Conservation (phyloP, 352 stramenopile species). For the Globisporangium ultimum region DNA sequence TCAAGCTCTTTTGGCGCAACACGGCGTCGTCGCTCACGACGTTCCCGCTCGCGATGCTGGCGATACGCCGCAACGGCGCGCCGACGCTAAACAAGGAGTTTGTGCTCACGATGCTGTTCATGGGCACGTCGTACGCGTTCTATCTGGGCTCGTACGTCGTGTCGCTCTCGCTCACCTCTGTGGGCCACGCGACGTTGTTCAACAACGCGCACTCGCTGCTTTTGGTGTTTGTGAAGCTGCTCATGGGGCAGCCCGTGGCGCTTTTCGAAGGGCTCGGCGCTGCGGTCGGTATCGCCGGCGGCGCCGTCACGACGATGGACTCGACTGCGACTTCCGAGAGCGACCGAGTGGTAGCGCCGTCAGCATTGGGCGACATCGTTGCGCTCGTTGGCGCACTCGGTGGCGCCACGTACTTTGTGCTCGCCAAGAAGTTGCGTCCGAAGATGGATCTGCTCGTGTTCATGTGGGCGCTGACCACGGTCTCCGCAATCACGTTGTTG, state of each 20-base stretch:
- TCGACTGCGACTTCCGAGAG: conserved; percentile 15
- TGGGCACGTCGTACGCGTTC: conserved; percentile 64
- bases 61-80: conserved; percentile 31
- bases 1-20: conserved; percentile 89
- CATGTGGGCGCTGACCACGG: conserved; percentile 51
- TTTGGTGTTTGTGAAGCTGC: conserved; percentile 71
- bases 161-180: conserved; percentile 64
- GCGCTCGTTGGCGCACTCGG: conserved; percentile 64
- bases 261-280: conserved; percentile 63
- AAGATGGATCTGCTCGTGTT: conserved; percentile 77
- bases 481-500: conserved; percentile 52
- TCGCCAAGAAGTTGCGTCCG: conserved; percentile 70
- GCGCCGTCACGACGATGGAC: conserved; percentile 70
- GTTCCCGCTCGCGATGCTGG: conserved; percentile 37
- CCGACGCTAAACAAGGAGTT: conserved; percentile 30
- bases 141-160: conserved; percentile 71
- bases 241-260: conserved; percentile 50
- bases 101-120: conserved; percentile 36
- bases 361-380: conserved; percentile 59
- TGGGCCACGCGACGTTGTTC: conserved; percentile 80
- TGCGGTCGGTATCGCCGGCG: conserved; percentile 65
- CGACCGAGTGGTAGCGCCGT: conserved; percentile 44
- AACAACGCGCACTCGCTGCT: conserved; percentile 83
- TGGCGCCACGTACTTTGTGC: conserved; percentile 72
- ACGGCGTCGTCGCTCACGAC: conserved; percentile 60